These are phyloP conservation scores for Helianthus tuberosus DNA, from an alignment of 129 eudicot species.

Conservation along the genomic window DNA sequence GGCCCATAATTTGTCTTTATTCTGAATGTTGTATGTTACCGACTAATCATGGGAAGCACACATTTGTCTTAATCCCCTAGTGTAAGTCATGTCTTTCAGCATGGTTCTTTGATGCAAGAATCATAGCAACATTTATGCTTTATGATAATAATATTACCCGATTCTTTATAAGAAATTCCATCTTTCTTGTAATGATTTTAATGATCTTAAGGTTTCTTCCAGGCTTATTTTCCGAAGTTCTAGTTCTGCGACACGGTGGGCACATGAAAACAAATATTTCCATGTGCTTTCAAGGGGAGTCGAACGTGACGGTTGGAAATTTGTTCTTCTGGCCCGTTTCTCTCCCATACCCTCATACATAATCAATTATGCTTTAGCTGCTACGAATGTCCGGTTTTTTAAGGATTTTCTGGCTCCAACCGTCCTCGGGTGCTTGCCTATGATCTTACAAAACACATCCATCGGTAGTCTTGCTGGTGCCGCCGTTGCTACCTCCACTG, in stretches of 20 bases:
- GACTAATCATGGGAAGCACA: slow-evolving; percentile 15
- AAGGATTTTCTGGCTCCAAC: slow-evolving; percentile 86
- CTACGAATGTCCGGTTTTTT: slow-evolving; percentile 67
- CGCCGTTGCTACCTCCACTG: slow-evolving; percentile 77
- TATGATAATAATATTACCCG: not conserved
- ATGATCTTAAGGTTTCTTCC: slow-evolving; percentile 13
- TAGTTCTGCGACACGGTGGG: slow-evolving; percentile 67
- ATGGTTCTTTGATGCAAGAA: not conserved
- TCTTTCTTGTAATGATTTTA: slow-evolving; percentile 18
- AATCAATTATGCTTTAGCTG: slow-evolving; percentile 91
- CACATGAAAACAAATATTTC: slow-evolving; percentile 69
- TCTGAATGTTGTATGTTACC: slow-evolving; percentile 4
- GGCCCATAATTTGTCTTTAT: slow-evolving; percentile 13
- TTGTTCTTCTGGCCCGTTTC: slow-evolving; percentile 94
- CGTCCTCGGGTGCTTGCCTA: slow-evolving; percentile 85
- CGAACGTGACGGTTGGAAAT: slow-evolving; percentile 92
- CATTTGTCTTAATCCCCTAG: not conserved
- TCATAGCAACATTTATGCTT: not conserved
- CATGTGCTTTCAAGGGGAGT: slow-evolving; percentile 80
- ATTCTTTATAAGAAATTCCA: not conserved
- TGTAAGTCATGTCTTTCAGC: not conserved
- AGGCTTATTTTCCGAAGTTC: slow-evolving; percentile 80
- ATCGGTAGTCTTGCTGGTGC: slow-evolving; percentile 96
- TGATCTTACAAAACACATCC: slow-evolving; percentile 95
- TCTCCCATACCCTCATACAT: slow-evolving; percentile 95